These are phyloP conservation scores for Pleurotus giganteus DNA, from an alignment of 768 basidiomycete species.

Conservation along the genomic window DNA sequence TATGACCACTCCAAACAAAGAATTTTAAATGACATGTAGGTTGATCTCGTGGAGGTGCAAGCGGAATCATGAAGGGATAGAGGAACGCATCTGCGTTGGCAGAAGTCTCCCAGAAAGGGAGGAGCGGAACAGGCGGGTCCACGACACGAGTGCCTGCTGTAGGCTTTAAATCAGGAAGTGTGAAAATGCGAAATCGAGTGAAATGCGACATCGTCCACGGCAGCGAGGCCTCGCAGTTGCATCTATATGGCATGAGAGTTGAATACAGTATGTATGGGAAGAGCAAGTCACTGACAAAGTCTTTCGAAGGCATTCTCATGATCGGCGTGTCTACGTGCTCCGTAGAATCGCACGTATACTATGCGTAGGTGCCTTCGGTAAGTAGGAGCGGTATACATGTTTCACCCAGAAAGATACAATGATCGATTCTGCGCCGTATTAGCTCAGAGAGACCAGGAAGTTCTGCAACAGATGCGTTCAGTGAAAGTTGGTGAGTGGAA, in stretches of 20 bases:
- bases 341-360: background rate
- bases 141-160: background rate
- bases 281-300: too few relatives aligned
- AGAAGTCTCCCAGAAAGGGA: background rate
- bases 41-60: too few relatives aligned
- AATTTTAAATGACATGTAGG: too few relatives aligned
- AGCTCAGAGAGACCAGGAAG: background rate
- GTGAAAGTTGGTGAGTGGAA: background rate
- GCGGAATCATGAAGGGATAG: background rate
- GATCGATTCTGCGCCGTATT: background rate
- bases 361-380: background rate
- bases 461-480: too few relatives aligned
- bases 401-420: background rate
- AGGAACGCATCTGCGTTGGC: background rate
- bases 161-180: background rate
- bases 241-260: too few relatives aligned
- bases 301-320: background rate
- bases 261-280: too few relatives aligned
- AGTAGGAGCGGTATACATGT: background rate
- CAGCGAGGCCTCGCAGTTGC: background rate
- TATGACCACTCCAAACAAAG: background rate
- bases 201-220: background rate
- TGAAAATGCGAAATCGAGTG: background rate
- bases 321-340: background rate
- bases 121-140: background rate